Evolutionary conservation across 2,329 filamentous ascomycete genomes (phyloP), one percentile per base, ranked within the genome.

Genomic region (Clonostachys sp.): DNA sequence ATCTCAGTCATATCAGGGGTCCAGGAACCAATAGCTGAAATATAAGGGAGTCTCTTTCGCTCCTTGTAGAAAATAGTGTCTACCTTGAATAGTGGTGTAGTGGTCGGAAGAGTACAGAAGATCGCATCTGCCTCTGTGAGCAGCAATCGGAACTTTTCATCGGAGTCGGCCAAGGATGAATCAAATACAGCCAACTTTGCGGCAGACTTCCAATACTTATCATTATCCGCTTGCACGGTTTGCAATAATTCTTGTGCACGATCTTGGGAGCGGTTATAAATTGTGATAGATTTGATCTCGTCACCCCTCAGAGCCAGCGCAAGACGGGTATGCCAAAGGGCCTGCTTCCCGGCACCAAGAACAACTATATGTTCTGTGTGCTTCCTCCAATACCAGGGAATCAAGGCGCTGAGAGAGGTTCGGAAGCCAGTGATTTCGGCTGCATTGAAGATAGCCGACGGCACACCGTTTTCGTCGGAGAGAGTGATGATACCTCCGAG

Each of bases 361-460:
- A 57, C 48, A 12, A 57, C 45, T n/a, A 64, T 56, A 1, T 53
- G 55, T 24, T 51, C 47, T 16, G 57, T 50, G 0, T 58, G 61
- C 18, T 48, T 49, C 44, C 47, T 45, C 4, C 58, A 53, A 12
- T 78, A 72, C 59, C 81, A 80, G 16, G 86, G 73, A 54, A 86
- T 71, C 48, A 84, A 79, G 12, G 78, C 77, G 0, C 80, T 79
- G 12, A 88, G 67, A 0, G 84, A 81, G 0, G 85, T 88, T 42
- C 84, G 76, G 64, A 87, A 88, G 2, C 83, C 83, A 0, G 84
- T 88, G 16, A 88, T 67, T 54, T 86, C 84, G 49, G 80, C 80
- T 0, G 84, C 84, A 54, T 86, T 86, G 50, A 89, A 68, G 16
- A 87, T 64, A 2, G 79, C 85, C 16, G 78, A 74, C 1, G 81